Conservation (phyloP, 768 basidiomycete species). For the Boletus fagicola region DNA sequence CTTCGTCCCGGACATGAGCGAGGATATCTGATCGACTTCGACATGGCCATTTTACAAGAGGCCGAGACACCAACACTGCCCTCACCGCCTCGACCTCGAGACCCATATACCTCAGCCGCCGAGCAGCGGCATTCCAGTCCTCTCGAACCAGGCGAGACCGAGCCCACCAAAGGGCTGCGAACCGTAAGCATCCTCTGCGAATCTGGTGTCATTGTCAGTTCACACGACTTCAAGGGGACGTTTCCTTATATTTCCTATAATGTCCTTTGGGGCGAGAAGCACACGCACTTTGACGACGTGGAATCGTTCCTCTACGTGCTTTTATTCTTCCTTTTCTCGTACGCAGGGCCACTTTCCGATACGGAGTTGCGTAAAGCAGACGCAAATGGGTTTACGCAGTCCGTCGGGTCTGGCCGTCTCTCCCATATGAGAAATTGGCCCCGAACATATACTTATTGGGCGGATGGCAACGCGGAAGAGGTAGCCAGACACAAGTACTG, state of each 20-base stretch:
- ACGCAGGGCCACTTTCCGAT: background rate
- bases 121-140: background rate
- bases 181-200: background rate
- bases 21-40: conserved; percentile 3
- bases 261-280: background rate
- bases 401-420: background rate
- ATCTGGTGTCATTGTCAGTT: background rate
- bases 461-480: background rate
- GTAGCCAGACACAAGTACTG: background rate
- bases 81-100: background rate
- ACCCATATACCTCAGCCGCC: background rate
- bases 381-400: background rate
- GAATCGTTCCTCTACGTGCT: conserved; percentile 4
- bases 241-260: conserved; percentile 1
- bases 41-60: conserved; percentile 12
- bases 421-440: background rate
- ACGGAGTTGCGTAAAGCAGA: background rate
- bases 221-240: background rate
- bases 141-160: background rate
- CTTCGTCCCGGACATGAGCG: background rate
- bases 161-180: background rate
- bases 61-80: background rate
- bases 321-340: background rate
- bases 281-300: background rate
- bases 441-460: background rate